Evolutionary conservation across 352 stramenopile species (phyloP).

Genomic region (Hyaloperonospora arabidopsidis): DNA sequence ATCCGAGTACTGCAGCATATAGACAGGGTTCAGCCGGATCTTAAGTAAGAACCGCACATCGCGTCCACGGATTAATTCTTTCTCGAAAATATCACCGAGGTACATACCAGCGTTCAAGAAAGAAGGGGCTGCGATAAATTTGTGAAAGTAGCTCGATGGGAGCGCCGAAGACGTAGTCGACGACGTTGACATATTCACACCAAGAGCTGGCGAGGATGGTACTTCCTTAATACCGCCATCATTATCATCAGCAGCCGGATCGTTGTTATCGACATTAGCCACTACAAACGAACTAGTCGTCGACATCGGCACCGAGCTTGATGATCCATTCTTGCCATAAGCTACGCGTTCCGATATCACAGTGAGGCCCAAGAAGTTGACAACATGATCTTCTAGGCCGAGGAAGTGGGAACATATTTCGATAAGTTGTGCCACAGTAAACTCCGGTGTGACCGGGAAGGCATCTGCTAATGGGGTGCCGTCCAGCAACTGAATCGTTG

Average conservation of each 20-base stretch:
- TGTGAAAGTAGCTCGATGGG: slow-evolving; percentile 63
- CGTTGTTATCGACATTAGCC: slow-evolving; percentile 24
- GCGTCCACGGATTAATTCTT: slow-evolving; percentile 79
- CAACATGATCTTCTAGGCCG: slow-evolving; percentile 81
- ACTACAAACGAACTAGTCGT: slow-evolving; percentile 30
- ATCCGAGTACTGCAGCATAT: slow-evolving; percentile 76
- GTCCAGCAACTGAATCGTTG: slow-evolving; percentile 90
- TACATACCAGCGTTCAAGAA: slow-evolving; percentile 81
- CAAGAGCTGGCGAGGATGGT: slow-evolving; percentile 12
- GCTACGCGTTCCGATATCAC: slow-evolving; percentile 44
- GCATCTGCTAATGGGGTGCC: slow-evolving; percentile 85
- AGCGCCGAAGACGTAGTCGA: slow-evolving; percentile 30
- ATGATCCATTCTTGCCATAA: slow-evolving; percentile 18
- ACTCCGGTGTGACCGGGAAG: slow-evolving; percentile 89
- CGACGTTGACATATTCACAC: slow-evolving; percentile 22
- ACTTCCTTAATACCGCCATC: slow-evolving; percentile 12
- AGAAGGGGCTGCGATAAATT: slow-evolving; percentile 63
- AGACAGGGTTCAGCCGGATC: slow-evolving; percentile 82
- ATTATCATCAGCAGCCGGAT: slow-evolving; percentile 20
- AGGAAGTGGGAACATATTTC: slow-evolving; percentile 91
- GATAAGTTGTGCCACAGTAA: slow-evolving; percentile 85
- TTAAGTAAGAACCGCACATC: slow-evolving; percentile 91
- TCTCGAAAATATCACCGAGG: slow-evolving; percentile 89
- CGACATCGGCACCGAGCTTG: slow-evolving; percentile 15
- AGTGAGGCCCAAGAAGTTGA: slow-evolving; percentile 63